phyloP scores from a whole-genome alignment of 106 monocot genomes.

The Dioscorea alata region DNA sequence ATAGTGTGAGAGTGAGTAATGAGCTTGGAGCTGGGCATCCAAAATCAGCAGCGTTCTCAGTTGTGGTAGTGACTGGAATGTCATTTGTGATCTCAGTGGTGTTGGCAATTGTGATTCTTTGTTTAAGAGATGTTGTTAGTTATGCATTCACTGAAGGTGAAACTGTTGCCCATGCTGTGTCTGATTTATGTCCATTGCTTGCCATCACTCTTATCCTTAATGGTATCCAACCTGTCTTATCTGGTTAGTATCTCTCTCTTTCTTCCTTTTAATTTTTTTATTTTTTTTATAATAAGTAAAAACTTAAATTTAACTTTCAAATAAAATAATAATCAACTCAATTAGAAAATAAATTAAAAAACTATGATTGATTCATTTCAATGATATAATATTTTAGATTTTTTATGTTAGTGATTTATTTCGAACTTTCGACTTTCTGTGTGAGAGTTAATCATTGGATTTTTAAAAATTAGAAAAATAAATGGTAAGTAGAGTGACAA shows the following conservation, averaged over 20 bases:
- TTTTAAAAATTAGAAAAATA: no score
- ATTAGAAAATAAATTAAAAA: no score
- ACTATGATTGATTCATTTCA: no score
- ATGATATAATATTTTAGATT: no score
- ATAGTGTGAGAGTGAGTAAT: slow-evolving; percentile 90
- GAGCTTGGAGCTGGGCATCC: slow-evolving; percentile 87
- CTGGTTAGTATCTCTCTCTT: slow-evolving; percentile 27
- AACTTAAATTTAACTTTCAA: no score
- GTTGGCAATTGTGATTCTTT: slow-evolving; percentile 32
- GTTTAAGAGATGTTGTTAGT: slow-evolving; percentile 56
- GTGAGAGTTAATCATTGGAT: no score
- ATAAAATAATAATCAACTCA: no score
- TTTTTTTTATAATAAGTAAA: no score
- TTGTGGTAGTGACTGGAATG: slow-evolving; percentile 56
- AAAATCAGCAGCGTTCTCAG: slow-evolving; percentile 70
- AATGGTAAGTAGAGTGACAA: no score
- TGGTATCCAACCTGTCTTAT: slow-evolving; percentile 76
- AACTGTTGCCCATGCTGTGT: slow-evolving; percentile 61
- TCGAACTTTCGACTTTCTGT: no score
- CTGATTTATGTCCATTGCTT: slow-evolving; percentile 73
- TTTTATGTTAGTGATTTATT: no score
- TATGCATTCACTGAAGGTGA: slow-evolving; percentile 81
- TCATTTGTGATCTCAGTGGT: slow-evolving; percentile 38
- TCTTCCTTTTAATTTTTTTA: no score
- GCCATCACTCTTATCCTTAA: slow-evolving; percentile 72